Percentiles rank a stretch among this genome's conserved stretches.
Evolutionary conservation across 257 asterid species (phyloP).

Genomic region (Ilex asprella): DNA sequence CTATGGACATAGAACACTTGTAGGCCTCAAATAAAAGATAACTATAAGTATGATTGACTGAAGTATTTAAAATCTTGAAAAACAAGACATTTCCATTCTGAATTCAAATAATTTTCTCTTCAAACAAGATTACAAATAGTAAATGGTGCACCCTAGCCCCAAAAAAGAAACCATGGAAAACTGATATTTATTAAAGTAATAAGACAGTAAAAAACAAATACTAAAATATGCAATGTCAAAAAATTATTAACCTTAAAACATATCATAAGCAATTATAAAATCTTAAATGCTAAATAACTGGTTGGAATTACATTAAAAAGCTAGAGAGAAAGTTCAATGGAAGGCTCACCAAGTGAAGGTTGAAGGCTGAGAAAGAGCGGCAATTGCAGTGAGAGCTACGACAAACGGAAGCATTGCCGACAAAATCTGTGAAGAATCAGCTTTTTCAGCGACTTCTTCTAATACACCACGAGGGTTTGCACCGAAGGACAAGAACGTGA

Average conservation of each 20-base stretch:
- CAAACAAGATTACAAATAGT: no score
- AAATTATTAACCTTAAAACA: background rate
- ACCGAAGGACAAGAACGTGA: slow-evolving; percentile 68
- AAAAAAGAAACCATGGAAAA: no score
- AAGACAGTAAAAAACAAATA: no score
- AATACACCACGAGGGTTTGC: slow-evolving; percentile 24
- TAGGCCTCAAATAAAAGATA: no score
- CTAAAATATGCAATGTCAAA: no score
- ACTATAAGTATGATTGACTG: background rate
- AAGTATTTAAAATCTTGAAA: no score
- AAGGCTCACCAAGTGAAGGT: slow-evolving; percentile 76
- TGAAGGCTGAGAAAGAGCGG: slow-evolving; percentile 82
- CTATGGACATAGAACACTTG: no score
- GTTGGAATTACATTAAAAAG: background rate
- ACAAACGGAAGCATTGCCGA: slow-evolving; percentile 90
- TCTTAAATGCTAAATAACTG: background rate
- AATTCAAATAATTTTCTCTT: no score
- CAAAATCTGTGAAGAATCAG: slow-evolving; percentile 53
- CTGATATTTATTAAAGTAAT: no score
- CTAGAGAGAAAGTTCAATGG: no score
- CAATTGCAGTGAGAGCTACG: slow-evolving; percentile 77
- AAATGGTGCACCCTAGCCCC: no score
- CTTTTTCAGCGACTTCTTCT: slow-evolving; percentile 32
- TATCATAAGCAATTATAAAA: background rate
- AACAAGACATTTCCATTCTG: background rate